phyloP scores from a whole-genome alignment of 352 stramenopile genomes.

The Globisporangium rhizosaccharum region DNA sequence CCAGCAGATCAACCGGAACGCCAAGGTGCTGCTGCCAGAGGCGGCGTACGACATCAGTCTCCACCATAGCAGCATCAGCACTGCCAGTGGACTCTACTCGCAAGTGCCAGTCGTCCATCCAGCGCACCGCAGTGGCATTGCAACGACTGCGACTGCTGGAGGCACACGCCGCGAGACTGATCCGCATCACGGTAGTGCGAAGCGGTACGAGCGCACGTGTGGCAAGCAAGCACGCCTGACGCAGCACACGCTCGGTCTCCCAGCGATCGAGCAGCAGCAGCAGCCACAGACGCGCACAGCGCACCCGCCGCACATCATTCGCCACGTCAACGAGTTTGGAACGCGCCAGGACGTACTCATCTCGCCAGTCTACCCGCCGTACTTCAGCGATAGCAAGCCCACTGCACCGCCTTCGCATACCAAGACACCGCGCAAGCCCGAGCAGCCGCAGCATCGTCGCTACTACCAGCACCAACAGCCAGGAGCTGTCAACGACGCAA shows the following conservation, averaged over 20 bases:
- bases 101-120: slow-evolving; percentile 3
- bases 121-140: background rate
- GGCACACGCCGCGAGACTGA: background rate
- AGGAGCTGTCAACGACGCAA: slow-evolving; percentile 6
- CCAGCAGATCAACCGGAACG: slow-evolving; percentile 54
- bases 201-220: slow-evolving; percentile 5
- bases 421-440: slow-evolving; percentile 4
- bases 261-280: slow-evolving; percentile 6
- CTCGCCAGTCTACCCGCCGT: slow-evolving; percentile 48
- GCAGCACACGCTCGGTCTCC: slow-evolving; percentile 4
- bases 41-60: slow-evolving; percentile 29
- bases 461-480: slow-evolving; percentile 14
- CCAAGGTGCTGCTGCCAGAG: slow-evolving; percentile 37
- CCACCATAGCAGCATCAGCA: background rate
- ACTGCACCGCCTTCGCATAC: background rate
- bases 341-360: slow-evolving; percentile 48
- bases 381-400: slow-evolving; percentile 20
- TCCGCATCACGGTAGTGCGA: background rate
- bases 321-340: slow-evolving; percentile 68
- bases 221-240: slow-evolving; percentile 5
- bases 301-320: slow-evolving; percentile 33
- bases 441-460: slow-evolving; percentile 5
- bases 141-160: background rate
- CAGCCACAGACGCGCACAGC: background rate
- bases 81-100: background rate